A percentile compares a stretch with the other conserved stretches of the same genome.
Evolutionary conservation across 805 yeast species (phyloP).

Genomic region (Nakazawaea peltata): DNA sequence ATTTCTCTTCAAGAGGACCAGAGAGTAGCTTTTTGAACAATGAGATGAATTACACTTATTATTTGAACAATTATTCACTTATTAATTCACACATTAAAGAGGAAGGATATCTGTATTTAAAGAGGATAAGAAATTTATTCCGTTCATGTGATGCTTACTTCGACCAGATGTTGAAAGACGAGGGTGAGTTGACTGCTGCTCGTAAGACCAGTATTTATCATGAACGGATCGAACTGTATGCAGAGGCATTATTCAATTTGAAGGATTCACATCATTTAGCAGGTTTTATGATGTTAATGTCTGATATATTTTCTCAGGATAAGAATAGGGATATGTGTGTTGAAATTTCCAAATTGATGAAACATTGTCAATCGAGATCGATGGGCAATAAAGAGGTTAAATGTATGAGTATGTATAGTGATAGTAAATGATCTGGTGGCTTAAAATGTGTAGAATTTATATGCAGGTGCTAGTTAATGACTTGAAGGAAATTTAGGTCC

Average conservation of each 20-base stretch:
- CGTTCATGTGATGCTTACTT: slow-evolving; percentile 1
- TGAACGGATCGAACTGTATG: slow-evolving; percentile 8
- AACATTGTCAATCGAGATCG: slow-evolving; percentile 11
- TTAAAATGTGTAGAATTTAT: too few relatives aligned
- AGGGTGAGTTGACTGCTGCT: not conserved
- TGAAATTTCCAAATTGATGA: slow-evolving; percentile 11
- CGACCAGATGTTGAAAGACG: not conserved
- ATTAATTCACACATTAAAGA: slow-evolving; percentile 27
- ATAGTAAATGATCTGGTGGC: not conserved
- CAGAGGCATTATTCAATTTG: not conserved
- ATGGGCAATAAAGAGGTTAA: slow-evolving; percentile 11
- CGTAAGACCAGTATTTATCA: slow-evolving; percentile 5
- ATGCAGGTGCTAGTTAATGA: not conserved
- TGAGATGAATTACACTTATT: slow-evolving; percentile 12
- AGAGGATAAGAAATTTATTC: slow-evolving; percentile 28
- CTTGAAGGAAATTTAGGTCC: slow-evolving; percentile 12
- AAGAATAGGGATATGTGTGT: slow-evolving; percentile 3
- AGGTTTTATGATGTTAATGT: slow-evolving; percentile 11
- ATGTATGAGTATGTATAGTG: slow-evolving; percentile 12
- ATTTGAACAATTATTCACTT: slow-evolving; percentile 1
- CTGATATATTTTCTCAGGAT: slow-evolving; percentile 7
- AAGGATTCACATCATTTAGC: slow-evolving; percentile 8
- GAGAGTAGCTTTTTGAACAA: slow-evolving; percentile 16
- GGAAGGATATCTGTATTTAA: slow-evolving; percentile 37
- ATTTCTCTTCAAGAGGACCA: slow-evolving; percentile 15